phyloP scores from a whole-genome alignment of 129 eudicot genomes.

The Gnaphalium uliginosum region DNA sequence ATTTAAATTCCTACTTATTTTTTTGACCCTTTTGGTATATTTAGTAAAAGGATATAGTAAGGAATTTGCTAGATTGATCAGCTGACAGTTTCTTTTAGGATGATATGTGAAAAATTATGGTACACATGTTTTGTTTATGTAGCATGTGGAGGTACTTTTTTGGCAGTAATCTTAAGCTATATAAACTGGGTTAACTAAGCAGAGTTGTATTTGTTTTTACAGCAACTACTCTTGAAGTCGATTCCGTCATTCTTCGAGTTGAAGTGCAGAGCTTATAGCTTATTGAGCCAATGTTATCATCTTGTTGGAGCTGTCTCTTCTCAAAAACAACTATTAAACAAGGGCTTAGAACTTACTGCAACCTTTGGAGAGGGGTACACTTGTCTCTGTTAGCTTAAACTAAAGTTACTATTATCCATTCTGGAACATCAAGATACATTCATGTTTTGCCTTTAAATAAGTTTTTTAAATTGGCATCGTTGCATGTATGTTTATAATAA shows the following conservation, averaged over 20 bases:
- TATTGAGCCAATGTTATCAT: slow-evolving; percentile 95
- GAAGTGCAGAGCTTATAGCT: slow-evolving; percentile 92
- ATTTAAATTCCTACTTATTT: neutral
- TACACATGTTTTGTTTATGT: slow-evolving; percentile 11
- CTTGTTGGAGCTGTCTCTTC: slow-evolving; percentile 89
- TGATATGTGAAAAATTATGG: slow-evolving; percentile 22
- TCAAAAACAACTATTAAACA: slow-evolving; percentile 78
- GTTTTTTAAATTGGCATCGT: neutral
- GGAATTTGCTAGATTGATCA: slow-evolving; percentile 13
- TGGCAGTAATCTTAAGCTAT: slow-evolving; percentile 20
- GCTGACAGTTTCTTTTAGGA: neutral
- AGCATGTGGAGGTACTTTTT: slow-evolving; percentile 11
- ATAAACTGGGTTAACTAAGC: slow-evolving; percentile 10
- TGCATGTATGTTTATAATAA: neutral
- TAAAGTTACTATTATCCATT: neutral
- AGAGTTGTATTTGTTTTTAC: slow-evolving; percentile 31
- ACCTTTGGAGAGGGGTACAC: slow-evolving; percentile 80
- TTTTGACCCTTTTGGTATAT: neutral
- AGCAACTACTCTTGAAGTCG: slow-evolving; percentile 94
- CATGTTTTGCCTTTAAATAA: neutral
- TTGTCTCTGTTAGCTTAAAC: slow-evolving; percentile 12
- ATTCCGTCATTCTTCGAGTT: slow-evolving; percentile 96
- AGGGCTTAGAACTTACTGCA: slow-evolving; percentile 76
- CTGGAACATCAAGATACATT: neutral
- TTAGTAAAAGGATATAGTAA: neutral